Base-by-base conservation (phyloP, 169 alveolate species). In the Eimeria falciformis region DNA sequence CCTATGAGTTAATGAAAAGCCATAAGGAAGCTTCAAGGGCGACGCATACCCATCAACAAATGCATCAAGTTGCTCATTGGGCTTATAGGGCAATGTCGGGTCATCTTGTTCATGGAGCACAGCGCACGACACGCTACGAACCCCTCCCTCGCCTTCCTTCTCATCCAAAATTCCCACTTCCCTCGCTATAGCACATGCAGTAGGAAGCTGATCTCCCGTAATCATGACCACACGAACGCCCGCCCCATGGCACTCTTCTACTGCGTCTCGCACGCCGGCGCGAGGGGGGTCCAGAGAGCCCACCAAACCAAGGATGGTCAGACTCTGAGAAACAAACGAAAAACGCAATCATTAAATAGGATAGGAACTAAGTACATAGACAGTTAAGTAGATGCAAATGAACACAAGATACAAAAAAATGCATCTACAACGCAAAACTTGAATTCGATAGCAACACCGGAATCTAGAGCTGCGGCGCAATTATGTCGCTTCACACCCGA, bases 161-260 rank as follows among this genome's bases (percentile, higher is more conserved):
- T 23, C 12, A 11, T 62, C 37, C 68, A 94, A 73, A 29, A 98
- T 92, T 21, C 98, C 98, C 50, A 97, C 97, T 79, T 96, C 97
- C 91, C 92, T 95, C 9, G 99, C 99, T 62, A 99, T 98, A 25
- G 99, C 99, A 33, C 97, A 94, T 2, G 99, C 99, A 0, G 99
- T 99, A 12, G 96, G 96, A 91, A 96, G 97, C 96, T 98, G 99
- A 95, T 98, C 99, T 25, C 99, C 99, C n/a, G 99, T 99, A 68
- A 99, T 99, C 99, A 99, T 99, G 73, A 99, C 96, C 18, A 99
- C 99, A 7, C 98, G 98, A 46, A 99, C 98, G 40, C 99, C 99
- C 7, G 99, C 99, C 68, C 93, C 96, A 58, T 97, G 94, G 79
- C 99, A 98, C 23, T 96, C 95, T 79, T 95, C 95, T 27, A 99